Base-by-base conservation (phyloP, 768 basidiomycete genomes). In the Podaxis carcinomalis region DNA sequence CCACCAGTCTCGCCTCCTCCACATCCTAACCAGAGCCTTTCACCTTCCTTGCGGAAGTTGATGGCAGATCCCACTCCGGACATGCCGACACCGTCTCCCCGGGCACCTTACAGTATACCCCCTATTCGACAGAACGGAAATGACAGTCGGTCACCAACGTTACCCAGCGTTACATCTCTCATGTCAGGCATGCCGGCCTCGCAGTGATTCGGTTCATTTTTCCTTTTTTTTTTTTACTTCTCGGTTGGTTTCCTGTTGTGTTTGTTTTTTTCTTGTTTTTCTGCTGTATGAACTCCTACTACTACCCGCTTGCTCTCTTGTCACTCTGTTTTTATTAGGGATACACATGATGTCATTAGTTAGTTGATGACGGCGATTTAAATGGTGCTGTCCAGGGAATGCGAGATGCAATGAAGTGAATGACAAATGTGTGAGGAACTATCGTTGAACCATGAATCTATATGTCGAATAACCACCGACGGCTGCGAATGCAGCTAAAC, bases 401-500 rank as follows among this genome's bases (percentile, higher is more conserved):
- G 42, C 10, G 19, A 42, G 35, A 39, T 56, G 28, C 9, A 19
- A 47, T 23, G 35, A 54, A 36, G 3, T 11, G 36, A 23, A 27
- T 25, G 27, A 2, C 37, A 56, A 55, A 44, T 32, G 6, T 32
- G 28, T 32, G 28, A 32, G 7, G 28, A 55, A 44, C 69, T 67
- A 74, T 59, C 66, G 70, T 55, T 77, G 71, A 49, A 85, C 78
- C 88, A 92, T 89, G 68, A 92, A 85, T 52, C 81, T 84, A 70
- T 92, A 92, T 4, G 91, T 88, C 28, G 86, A 83, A 71, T 88
- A 92, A 2, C 88, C 90, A 2, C 92, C 93, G 27, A 95, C 72
- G 55, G 90, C 63, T 7, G 93, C 96, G 72, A 98, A 92, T 0
- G 86, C 86, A 1, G 85, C 84, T 0, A 98, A 82, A 36, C 78